Evolutionary conservation across 2,329 filamentous ascomycete species (phyloP).

Genomic region (Daldinia sp.): DNA sequence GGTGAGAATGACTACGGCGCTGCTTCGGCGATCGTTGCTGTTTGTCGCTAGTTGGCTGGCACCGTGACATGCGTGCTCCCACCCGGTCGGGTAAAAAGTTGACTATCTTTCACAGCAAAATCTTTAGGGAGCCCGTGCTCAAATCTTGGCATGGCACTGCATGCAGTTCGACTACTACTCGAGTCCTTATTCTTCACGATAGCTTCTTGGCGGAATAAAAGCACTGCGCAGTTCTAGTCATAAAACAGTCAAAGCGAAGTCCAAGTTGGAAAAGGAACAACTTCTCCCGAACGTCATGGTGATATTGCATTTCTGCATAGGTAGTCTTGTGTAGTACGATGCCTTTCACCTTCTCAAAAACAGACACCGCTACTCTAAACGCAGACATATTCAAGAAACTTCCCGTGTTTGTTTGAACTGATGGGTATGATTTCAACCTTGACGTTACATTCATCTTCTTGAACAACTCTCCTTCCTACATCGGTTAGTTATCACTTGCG

Average conservation of each 20-base stretch:
- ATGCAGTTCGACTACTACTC: constrained; percentile 25
- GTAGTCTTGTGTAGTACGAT: neutral
- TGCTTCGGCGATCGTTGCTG: constrained; percentile 38
- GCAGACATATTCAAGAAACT: constrained; percentile 1
- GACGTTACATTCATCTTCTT: constrained; percentile 11
- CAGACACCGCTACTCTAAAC: neutral
- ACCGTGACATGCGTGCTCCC: constrained; percentile 36
- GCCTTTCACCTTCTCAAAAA: constrained; percentile 13
- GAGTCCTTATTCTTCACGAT: constrained; percentile 28
- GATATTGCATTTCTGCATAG: constrained; percentile 14
- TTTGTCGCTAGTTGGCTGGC: constrained; percentile 26
- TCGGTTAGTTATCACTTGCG: neutral
- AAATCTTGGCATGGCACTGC: constrained; percentile 28
- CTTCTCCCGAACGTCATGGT: constrained; percentile 37
- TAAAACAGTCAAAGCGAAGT: neutral
- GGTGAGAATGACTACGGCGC: constrained; percentile 31
- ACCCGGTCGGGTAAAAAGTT: constrained; percentile 40
- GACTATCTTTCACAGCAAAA: constrained; percentile 24
- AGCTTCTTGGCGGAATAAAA: constrained; percentile 35
- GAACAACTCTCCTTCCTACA: constrained; percentile 3
- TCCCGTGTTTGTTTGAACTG: constrained; percentile 16
- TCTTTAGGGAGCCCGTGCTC: constrained; percentile 28
- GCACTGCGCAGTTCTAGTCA: constrained; percentile 25
- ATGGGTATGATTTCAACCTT: constrained; percentile 29
- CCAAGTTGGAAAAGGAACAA: constrained; percentile 19